These are phyloP conservation scores for Sporothrix mexicana DNA, from an alignment of 2,329 filamentous ascomycete species.

Conservation along the genomic window DNA sequence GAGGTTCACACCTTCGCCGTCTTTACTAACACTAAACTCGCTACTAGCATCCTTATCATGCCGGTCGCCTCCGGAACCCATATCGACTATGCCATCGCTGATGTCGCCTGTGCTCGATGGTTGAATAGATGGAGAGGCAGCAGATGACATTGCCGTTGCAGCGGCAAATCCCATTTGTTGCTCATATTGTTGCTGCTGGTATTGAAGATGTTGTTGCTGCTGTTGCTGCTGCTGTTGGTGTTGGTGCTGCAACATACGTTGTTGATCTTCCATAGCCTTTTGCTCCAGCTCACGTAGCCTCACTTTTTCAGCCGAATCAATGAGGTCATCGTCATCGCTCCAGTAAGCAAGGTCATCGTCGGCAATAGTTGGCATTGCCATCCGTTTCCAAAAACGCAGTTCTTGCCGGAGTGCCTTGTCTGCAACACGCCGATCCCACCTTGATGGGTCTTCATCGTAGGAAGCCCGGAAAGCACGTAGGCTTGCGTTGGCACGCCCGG, in stretches of 20 bases:
- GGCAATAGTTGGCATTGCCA: slow-evolving; percentile 65
- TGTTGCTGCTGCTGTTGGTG: slow-evolving; percentile 42
- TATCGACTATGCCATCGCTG: neutral
- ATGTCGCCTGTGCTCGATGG: slow-evolving; percentile 14
- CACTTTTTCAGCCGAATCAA: slow-evolving; percentile 66
- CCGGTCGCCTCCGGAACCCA: neutral
- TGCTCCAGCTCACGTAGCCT: slow-evolving; percentile 58
- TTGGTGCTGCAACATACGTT: slow-evolving; percentile 42
- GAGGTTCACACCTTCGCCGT: slow-evolving; percentile 24
- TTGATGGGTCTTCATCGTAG: slow-evolving; percentile 61
- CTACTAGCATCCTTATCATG: neutral
- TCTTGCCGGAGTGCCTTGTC: slow-evolving; percentile 62
- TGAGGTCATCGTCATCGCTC: slow-evolving; percentile 69
- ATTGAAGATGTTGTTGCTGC: slow-evolving; percentile 36
- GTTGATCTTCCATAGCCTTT: slow-evolving; percentile 46
- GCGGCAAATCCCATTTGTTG: slow-evolving; percentile 30
- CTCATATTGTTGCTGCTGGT: slow-evolving; percentile 33
- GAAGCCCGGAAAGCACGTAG: slow-evolving; percentile 62
- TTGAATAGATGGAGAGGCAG: neutral
- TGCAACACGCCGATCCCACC: slow-evolving; percentile 61
- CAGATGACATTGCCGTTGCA: neutral
- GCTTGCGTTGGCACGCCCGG: slow-evolving; percentile 61
- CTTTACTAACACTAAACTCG: neutral
- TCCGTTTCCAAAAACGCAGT: slow-evolving; percentile 69
- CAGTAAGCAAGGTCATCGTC: slow-evolving; percentile 67